These are phyloP conservation scores for Cytidiella melzeri DNA, from an alignment of 768 basidiomycete genomes.

Conservation along the genomic window DNA sequence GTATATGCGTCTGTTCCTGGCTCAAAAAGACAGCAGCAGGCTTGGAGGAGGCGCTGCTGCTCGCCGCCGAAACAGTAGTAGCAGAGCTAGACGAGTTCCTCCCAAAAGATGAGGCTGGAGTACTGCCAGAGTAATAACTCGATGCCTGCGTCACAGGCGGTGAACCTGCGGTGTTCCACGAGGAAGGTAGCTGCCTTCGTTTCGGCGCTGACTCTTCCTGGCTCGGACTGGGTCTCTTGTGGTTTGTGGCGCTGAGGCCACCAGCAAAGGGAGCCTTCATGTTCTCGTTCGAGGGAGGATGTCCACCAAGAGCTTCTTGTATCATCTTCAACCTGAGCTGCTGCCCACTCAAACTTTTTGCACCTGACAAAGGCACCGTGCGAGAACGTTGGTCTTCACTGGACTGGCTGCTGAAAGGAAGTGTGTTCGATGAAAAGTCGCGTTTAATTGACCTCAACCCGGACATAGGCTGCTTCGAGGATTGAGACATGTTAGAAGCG, in stretches of 20 bases:
- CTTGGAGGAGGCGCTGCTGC: constrained; percentile 9
- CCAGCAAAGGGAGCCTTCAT: constrained; percentile 4
- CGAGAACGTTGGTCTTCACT: constrained; percentile 6
- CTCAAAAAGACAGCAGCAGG: constrained; percentile 58
- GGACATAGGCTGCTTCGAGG: constrained; percentile 33
- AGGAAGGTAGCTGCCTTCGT: constrained; percentile 51
- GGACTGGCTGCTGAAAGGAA: constrained; percentile 36
- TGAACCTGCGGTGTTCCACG: constrained; percentile 31
- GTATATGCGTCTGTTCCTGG: constrained; percentile 78
- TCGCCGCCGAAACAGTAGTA: constrained; percentile 3
- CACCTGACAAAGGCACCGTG: constrained; percentile 1
- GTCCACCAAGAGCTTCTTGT: constrained; percentile 44
- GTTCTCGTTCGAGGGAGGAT: constrained; percentile 15
- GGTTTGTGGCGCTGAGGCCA: constrained; percentile 13
- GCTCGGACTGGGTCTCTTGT: constrained; percentile 27
- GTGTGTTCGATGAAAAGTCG: constrained; percentile 47
- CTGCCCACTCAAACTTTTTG: constrained; percentile 13
- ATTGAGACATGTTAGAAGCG: constrained; percentile 1
- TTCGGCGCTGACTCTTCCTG: constrained; percentile 31
- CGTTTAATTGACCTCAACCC: constrained; percentile 57
- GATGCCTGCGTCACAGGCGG: background rate
- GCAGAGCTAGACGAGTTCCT: constrained; percentile 11
- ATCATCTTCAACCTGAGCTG: constrained; percentile 50
- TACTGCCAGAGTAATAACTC: constrained; percentile 2
- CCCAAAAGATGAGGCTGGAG: background rate